Base-by-base conservation (phyloP, 2,329 filamentous ascomycete species). In the Cladophialophora carrionii region DNA sequence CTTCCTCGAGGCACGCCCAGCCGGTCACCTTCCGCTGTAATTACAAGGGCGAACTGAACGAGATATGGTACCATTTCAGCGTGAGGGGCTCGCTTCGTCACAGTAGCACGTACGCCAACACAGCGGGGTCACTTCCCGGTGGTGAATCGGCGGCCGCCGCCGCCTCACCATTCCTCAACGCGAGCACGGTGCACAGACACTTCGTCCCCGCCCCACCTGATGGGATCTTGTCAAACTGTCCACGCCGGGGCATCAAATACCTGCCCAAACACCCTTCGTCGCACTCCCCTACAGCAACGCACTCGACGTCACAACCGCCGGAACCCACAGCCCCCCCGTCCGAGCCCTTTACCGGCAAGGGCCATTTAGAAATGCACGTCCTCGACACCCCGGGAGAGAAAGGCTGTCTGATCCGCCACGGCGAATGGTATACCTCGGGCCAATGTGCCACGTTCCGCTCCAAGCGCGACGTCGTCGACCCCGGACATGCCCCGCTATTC, bases 371-470 rank as follows among this genome's bases (percentile, higher is more conserved):
- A 61, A 86, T 88, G 2, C 66, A 66, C 56, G 26, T 68, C 20
- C 37, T 67, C 55, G 73, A 72, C n/a, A 73, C 78, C 55, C 4
- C 55, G n/a, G 29, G 37, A 49, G 53, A 32, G 14, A 81, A 79
- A 7, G 88, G 89, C n/a, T 91, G 88, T 70, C 81, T 91, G 64
- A 91, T 90, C 73, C 83, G 83, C 62, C 80, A 77, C 9, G 89
- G 89, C 0, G 85, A 83, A 0, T 91, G 88, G 89, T 91, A 88
- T 72, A 82, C 82, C 0, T 82, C 80, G 1, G 88, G 88, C 1
- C 88, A 87, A 0, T 90, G 88, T 72, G 89, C 88, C 0, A 88
- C 84, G 0, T 89, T 86, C 74, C 85, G 82, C 0, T 85, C 86
- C 4, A 76, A 82, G 3, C 65, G 79, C 7, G 67, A 71, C 32